These are phyloP conservation scores for Cryptococcus maquisensis DNA, from an alignment of 1,284 basidiomycete species.

Conservation along the genomic window DNA sequence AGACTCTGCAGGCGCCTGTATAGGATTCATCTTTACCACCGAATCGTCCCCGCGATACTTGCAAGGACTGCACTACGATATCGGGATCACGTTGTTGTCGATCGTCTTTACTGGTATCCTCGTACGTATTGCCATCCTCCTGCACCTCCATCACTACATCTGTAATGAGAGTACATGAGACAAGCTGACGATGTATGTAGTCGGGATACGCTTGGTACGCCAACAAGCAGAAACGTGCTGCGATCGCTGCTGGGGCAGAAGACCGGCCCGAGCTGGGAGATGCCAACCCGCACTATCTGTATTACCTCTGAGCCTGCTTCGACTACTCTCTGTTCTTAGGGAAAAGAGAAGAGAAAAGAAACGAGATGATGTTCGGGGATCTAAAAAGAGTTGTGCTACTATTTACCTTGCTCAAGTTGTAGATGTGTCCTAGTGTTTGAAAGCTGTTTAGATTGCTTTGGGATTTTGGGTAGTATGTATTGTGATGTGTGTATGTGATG, in stretches of 20 bases:
- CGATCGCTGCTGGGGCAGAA: constrained; percentile 17
- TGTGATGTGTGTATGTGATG: too few relatives aligned
- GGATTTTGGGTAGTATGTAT: too few relatives aligned
- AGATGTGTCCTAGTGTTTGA: too few relatives aligned
- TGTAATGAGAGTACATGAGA: too few relatives aligned
- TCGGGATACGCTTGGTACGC: neutral
- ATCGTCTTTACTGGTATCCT: neutral
- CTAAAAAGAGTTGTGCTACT: neutral
- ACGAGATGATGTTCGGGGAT: too few relatives aligned
- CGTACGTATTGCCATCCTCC: too few relatives aligned
- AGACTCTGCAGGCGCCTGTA: constrained; percentile 9
- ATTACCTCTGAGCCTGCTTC: constrained; percentile 1
- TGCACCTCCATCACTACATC: too few relatives aligned
- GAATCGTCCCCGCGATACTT: constrained; percentile 12
- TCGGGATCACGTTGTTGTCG: constrained; percentile 10
- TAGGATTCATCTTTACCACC: constrained; percentile 14
- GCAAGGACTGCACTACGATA: constrained; percentile 8
- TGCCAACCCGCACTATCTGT: constrained; percentile 24
- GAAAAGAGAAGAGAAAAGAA: too few relatives aligned
- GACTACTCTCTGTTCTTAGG: too few relatives aligned
- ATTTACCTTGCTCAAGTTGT: neutral
- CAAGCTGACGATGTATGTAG: neutral
- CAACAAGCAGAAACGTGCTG: constrained; percentile 15
- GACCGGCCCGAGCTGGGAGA: constrained; percentile 25
- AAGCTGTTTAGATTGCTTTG: too few relatives aligned